Percentiles rank a stretch among this genome's conserved stretches.
Evolutionary conservation across 768 basidiomycete species (phyloP).

Genomic region (Russula griseocarnosa): DNA sequence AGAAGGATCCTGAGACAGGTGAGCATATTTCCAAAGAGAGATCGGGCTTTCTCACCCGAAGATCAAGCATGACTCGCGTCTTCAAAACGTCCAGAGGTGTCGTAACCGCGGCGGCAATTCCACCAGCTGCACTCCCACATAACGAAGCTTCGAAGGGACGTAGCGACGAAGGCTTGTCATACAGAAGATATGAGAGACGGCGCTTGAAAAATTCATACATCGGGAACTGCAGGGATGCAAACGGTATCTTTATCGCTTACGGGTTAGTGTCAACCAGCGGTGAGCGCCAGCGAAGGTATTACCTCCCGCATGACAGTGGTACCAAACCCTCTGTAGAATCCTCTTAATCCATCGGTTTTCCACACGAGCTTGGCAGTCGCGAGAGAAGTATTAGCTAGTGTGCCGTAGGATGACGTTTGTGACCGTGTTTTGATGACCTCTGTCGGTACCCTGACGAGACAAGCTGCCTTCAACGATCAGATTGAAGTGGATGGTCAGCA

Average conservation of each 20-base stretch:
- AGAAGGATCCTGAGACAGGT: conserved; percentile 43
- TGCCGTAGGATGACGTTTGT: conserved; percentile 77
- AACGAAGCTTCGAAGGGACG: conserved; percentile 74
- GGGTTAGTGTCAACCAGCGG: background rate
- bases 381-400: conserved; percentile 52
- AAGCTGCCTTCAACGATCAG: conserved; percentile 58
- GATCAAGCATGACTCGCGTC: conserved; percentile 94
- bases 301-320: conserved; percentile 73
- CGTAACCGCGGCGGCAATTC: conserved; percentile 81
- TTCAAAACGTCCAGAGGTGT: conserved; percentile 97
- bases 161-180: conserved; percentile 46
- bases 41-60: conserved; percentile 50
- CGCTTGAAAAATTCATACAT: conserved; percentile 86
- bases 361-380: conserved; percentile 55
- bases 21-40: background rate
- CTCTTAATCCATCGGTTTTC: conserved; percentile 59
- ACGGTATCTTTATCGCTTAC: conserved; percentile 67
- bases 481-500: conserved; percentile 10
- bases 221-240: conserved; percentile 94
- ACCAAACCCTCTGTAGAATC: conserved; percentile 86
- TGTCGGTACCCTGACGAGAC: conserved; percentile 89
- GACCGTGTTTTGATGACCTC: conserved; percentile 93
- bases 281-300: conserved; percentile 11
- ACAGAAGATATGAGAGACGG: conserved; percentile 51
- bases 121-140: conserved; percentile 91